Evolutionary conservation across 352 stramenopile species (phyloP), one percentile per base, ranked within the genome.

Genomic region (Phytophthora capsici): DNA sequence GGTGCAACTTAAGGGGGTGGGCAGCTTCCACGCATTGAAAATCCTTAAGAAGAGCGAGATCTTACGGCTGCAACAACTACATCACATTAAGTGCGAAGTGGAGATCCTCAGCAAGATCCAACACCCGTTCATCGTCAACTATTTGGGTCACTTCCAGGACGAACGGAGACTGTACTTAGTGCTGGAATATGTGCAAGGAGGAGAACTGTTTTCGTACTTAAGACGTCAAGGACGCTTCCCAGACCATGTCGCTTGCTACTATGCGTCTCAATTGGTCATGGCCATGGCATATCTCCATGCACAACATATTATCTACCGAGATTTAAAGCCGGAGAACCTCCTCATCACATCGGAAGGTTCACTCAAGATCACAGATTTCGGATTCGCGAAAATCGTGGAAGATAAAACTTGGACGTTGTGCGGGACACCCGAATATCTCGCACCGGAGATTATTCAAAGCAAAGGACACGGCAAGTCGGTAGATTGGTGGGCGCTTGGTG

Each of bases 321-420:
- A 98, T 49, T 71, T 98, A 19, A 98, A 98, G 73, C 92, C 92
- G 9, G 93, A 98, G 78, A 98, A 98, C 66, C 64, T 98, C 26
- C 81, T 98, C 26, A 97, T 98, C 65, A 96, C 89, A 38, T 66
- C 78, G 6, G 79, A 92, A 22, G 94, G 94, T 7, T 86, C 90
- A n/a, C 84, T 98, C 41, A 98, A 98, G 66, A 87, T 98, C 59
- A 93, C 86, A 1, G 94, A 98, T 55, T 98, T 98, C 73, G 92
- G 94, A 5, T 98, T 98, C 71, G 94, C 94, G 19, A 98, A 98
- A 69, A 91, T 97, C 48, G 80, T 96, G 20, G 73, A 87, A 52
- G 84, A 96, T 47, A 84, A 89, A 43, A 98, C 93, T 41, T 98
- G 86, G 81, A 98, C 93, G 36, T 69, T 98, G 14, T 98, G 94